phyloP scores from a whole-genome alignment of 1,139 yeast genomes.

The Candida tetrigidarum region DNA sequence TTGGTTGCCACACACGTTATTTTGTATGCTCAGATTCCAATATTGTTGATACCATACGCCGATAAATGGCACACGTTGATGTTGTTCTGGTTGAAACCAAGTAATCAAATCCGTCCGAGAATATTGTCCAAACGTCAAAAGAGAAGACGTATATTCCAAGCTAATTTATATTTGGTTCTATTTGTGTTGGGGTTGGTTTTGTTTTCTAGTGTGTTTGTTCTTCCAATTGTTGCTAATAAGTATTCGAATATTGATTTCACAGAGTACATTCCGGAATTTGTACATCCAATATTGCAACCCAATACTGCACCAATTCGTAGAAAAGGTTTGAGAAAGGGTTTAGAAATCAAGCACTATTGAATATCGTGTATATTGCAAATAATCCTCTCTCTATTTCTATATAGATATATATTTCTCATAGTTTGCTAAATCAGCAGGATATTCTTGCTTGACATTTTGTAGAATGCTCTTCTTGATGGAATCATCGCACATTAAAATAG shows the following conservation, averaged over 20 bases:
- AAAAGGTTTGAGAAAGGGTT: slow-evolving; percentile 42
- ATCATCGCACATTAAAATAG: slow-evolving; percentile 19
- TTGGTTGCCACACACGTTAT: slow-evolving; percentile 55
- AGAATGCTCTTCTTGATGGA: slow-evolving; percentile 16
- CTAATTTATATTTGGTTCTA: slow-evolving; percentile 42
- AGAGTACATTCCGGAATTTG: slow-evolving; percentile 36
- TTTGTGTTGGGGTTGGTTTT: slow-evolving; percentile 38
- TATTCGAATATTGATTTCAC: slow-evolving; percentile 41
- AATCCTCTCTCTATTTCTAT: no score
- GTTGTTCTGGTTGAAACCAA: slow-evolving; percentile 81
- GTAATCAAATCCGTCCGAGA: slow-evolving; percentile 49
- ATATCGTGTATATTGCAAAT: slow-evolving; percentile 3
- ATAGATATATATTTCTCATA: slow-evolving; percentile 9
- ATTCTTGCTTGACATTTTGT: slow-evolving; percentile 14
- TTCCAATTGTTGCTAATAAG: slow-evolving; percentile 42
- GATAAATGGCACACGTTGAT: slow-evolving; percentile 81
- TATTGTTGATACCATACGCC: slow-evolving; percentile 56
- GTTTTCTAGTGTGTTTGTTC: slow-evolving; percentile 40
- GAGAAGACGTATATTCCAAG: slow-evolving; percentile 31
- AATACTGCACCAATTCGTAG: slow-evolving; percentile 24
- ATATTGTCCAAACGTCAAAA: slow-evolving; percentile 37
- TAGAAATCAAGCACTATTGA: slow-evolving; percentile 18
- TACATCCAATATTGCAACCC: slow-evolving; percentile 48
- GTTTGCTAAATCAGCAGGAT: slow-evolving; percentile 9
- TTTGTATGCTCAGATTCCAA: slow-evolving; percentile 53